phyloP scores from a whole-genome alignment of 208 protist genomes.

The Balamuthia mandrillaris region DNA sequence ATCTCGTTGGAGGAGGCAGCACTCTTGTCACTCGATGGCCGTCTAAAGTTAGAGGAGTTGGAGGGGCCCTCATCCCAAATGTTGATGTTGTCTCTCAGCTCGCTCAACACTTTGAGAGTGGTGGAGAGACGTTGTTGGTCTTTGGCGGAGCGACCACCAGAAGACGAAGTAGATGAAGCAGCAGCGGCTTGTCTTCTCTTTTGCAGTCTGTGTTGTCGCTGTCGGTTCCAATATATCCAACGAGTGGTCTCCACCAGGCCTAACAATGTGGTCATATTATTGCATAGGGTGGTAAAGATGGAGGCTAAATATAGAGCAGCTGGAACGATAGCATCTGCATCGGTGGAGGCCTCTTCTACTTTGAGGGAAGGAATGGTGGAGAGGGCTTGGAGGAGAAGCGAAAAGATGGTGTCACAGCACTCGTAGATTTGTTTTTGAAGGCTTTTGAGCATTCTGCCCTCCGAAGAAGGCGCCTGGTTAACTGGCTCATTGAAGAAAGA shows the following conservation, averaged over 20 bases:
- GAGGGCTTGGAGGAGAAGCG: too few relatives aligned
- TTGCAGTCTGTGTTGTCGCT: too few relatives aligned
- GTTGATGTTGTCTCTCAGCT: constrained; percentile 12
- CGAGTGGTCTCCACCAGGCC: constrained; percentile 4
- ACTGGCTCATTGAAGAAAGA: too few relatives aligned
- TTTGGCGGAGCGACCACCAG: not conserved
- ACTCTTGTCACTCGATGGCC: not conserved
- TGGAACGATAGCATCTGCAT: too few relatives aligned
- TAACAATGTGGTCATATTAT: not conserved
- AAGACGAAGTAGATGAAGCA: not conserved
- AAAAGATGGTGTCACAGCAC: too few relatives aligned
- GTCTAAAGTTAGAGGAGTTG: constrained; percentile 10
- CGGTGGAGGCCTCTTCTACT: too few relatives aligned
- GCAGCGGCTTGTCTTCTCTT: not conserved
- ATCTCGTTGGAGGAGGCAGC: constrained; percentile 1
- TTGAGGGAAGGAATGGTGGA: too few relatives aligned
- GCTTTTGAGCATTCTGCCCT: too few relatives aligned
- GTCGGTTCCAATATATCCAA: not conserved
- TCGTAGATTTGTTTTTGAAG: too few relatives aligned
- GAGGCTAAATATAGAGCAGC: constrained; percentile 25
- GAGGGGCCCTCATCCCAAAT: constrained; percentile 33
- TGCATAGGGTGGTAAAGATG: not conserved
- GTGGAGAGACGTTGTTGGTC: not conserved
- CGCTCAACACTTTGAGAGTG: not conserved
- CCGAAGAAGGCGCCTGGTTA: too few relatives aligned